A percentile compares a stretch with the other conserved stretches of the same genome.
Evolutionary conservation across 495 filamentous ascomycete genomes (phyloP).

Genomic region (Aspergillus carlsbadensis): DNA sequence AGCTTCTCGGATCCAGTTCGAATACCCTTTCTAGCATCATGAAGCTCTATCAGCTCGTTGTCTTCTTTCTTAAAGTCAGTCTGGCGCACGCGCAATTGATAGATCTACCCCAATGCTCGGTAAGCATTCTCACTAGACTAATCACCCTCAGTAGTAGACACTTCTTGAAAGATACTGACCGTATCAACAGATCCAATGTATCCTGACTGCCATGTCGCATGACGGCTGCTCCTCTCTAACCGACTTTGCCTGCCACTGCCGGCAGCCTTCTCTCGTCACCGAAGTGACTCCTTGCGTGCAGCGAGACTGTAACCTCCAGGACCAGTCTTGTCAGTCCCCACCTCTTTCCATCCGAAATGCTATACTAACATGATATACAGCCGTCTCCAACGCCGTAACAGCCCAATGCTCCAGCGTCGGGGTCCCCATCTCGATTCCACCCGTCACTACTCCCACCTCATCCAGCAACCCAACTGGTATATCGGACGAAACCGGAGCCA

Average conservation of each 20-base stretch:
- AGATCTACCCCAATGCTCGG: constrained; percentile 45
- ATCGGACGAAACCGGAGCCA: neutral
- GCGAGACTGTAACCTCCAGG: constrained; percentile 34
- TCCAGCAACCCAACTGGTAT: neutral
- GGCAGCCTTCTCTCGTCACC: constrained; percentile 40
- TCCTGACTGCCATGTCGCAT: constrained; percentile 34
- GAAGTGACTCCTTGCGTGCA: constrained; percentile 46
- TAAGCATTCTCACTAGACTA: too few relatives aligned
- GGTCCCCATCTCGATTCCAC: constrained; percentile 39
- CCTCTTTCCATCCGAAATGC: neutral
- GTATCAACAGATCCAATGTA: constrained; percentile 39
- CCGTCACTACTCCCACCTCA: constrained; percentile 22
- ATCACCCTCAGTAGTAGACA: neutral
- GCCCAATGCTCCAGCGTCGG: constrained; percentile 35
- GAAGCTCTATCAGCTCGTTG: constrained; percentile 36
- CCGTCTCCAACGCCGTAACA: constrained; percentile 38
- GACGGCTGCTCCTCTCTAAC: constrained; percentile 45
- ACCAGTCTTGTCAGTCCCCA: constrained; percentile 36
- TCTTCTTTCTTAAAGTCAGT: constrained; percentile 36
- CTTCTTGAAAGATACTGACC: neutral
- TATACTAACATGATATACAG: constrained; percentile 18
- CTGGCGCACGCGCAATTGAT: constrained; percentile 42
- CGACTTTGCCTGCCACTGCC: constrained; percentile 54
- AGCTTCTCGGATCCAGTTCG: neutral
- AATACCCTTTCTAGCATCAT: constrained; percentile 25